A percentile compares a stretch with the other conserved stretches of the same genome.
Conservation (phyloP, 352 stramenopile genomes). For the Phytophthora palmivora region DNA sequence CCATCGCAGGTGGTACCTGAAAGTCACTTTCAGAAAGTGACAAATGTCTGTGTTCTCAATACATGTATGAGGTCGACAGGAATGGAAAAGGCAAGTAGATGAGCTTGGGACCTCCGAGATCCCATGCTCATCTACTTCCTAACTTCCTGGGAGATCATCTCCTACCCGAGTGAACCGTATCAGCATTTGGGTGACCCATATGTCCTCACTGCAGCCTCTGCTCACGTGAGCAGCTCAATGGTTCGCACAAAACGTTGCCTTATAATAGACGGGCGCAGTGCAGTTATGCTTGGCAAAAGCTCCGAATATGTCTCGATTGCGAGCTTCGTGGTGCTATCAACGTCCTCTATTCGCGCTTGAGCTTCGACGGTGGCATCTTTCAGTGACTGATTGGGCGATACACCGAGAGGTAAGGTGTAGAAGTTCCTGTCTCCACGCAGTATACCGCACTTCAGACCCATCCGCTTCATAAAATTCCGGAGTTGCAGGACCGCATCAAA, state of each 20-base stretch:
- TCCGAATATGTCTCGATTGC: slow-evolving; percentile 23
- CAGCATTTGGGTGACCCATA: too few species aligned
- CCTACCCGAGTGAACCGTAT: too few species aligned
- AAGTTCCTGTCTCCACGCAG: slow-evolving; percentile 14
- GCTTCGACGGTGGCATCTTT: slow-evolving; percentile 31
- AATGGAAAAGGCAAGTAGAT: too few species aligned
- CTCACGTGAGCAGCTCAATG: not conserved
- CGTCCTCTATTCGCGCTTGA: slow-evolving; percentile 27
- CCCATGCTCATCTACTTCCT: too few species aligned
- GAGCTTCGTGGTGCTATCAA: slow-evolving; percentile 30
- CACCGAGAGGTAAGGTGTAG: slow-evolving; percentile 27
- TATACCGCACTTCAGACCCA: slow-evolving; percentile 16
- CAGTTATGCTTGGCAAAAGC: slow-evolving; percentile 23
- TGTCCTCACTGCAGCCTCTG: too few species aligned
- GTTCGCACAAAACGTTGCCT: not conserved
- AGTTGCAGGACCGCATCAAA: slow-evolving; percentile 7
- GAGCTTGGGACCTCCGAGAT: too few species aligned
- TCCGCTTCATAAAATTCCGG: slow-evolving; percentile 22
- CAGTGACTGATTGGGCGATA: slow-evolving; percentile 34
- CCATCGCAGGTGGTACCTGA: too few species aligned
- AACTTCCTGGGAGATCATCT: too few species aligned
- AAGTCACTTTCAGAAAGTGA: too few species aligned
- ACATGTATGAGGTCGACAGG: too few species aligned
- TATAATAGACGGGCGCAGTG: slow-evolving; percentile 14
- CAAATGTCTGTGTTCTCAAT: too few species aligned